A percentile compares a stretch with the other conserved stretches of the same genome.
Conservation (phyloP, 2,329 filamentous ascomycete genomes). For the Epichloe sylvatica region DNA sequence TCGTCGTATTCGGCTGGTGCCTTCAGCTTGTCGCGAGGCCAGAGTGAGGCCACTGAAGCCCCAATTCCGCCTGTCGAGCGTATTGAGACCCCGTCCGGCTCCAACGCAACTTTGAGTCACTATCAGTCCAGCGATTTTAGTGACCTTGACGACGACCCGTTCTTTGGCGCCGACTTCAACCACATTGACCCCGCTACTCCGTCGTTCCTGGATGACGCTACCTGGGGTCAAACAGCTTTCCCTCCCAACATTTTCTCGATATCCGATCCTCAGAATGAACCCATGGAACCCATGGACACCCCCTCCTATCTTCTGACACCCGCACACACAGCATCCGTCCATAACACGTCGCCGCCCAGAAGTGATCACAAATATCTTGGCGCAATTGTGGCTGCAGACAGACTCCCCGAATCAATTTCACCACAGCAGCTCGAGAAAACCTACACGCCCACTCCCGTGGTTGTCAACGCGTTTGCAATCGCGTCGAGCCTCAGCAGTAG, state of each 20-base stretch:
- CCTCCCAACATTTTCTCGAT: slow-evolving; percentile 2
- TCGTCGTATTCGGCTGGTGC: slow-evolving; percentile 23
- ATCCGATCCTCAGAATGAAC: slow-evolving; percentile 4
- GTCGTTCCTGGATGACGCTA: slow-evolving; percentile 29
- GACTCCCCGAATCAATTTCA: slow-evolving; percentile 24
- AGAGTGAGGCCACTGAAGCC: slow-evolving; percentile 18
- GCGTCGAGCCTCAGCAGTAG: slow-evolving; percentile 37
- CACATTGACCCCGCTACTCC: slow-evolving; percentile 27
- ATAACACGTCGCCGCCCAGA: slow-evolving; percentile 30
- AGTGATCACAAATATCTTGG: slow-evolving; percentile 18
- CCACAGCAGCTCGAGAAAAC: slow-evolving; percentile 29
- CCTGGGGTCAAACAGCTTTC: slow-evolving; percentile 11
- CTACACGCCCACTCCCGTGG: slow-evolving; percentile 20
- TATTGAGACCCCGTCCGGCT: slow-evolving; percentile 35
- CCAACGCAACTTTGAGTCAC: slow-evolving; percentile 31
- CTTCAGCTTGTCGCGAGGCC: slow-evolving; percentile 27
- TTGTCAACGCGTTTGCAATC: slow-evolving; percentile 23
- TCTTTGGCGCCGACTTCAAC: slow-evolving; percentile 36
- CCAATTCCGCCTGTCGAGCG: slow-evolving; percentile 17
- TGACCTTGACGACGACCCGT: slow-evolving; percentile 34
- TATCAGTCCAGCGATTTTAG: slow-evolving; percentile 37
- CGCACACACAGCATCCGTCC: slow-evolving; percentile 34
- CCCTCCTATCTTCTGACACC: slow-evolving; percentile 35
- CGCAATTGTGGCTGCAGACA: slow-evolving; percentile 11
- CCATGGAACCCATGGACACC: slow-evolving; percentile 8